Conservation (phyloP, 2,329 filamentous ascomycete species). For the Eutypella sp. region DNA sequence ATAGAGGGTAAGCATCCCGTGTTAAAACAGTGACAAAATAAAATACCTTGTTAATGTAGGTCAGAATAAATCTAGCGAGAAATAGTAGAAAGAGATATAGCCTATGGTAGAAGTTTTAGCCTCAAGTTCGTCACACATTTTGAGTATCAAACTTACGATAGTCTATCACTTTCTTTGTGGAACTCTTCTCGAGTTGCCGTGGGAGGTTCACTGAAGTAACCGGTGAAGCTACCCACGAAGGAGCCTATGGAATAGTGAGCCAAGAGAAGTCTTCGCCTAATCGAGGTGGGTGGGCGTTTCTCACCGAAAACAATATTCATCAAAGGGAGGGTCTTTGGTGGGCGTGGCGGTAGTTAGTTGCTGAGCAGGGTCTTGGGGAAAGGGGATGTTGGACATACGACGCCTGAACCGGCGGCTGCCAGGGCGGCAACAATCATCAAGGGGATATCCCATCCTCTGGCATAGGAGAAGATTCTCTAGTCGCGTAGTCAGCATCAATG, state of each 20-base stretch:
- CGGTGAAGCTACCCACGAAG: slow-evolving; percentile 45
- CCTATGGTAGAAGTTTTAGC: slow-evolving; percentile 27
- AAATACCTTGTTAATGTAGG: slow-evolving; percentile 54
- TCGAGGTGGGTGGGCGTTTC: not conserved
- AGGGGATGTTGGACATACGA: slow-evolving; percentile 25
- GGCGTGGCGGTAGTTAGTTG: slow-evolving; percentile 1
- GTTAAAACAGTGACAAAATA: not conserved
- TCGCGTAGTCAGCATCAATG: slow-evolving; percentile 13
- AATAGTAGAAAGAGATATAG: slow-evolving; percentile 70
- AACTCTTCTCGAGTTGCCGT: slow-evolving; percentile 35
- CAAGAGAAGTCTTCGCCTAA: slow-evolving; percentile 1
- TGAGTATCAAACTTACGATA: slow-evolving; percentile 32
- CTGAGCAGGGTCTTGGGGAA: not conserved
- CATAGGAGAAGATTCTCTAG: slow-evolving; percentile 50
- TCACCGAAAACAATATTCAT: slow-evolving; percentile 57
- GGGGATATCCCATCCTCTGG: slow-evolving; percentile 45
- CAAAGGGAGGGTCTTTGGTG: slow-evolving; percentile 45
- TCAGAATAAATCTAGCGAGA: slow-evolving; percentile 57
- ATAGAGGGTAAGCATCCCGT: not conserved
- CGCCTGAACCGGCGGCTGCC: slow-evolving; percentile 47
- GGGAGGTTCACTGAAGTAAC: slow-evolving; percentile 32
- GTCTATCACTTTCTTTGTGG: slow-evolving; percentile 34
- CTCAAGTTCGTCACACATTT: not conserved
- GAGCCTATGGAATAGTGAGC: slow-evolving; percentile 26
- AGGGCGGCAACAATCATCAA: slow-evolving; percentile 42